These are phyloP conservation scores for Termitomyces sp. DNA, from an alignment of 768 basidiomycete genomes.

Conservation along the genomic window DNA sequence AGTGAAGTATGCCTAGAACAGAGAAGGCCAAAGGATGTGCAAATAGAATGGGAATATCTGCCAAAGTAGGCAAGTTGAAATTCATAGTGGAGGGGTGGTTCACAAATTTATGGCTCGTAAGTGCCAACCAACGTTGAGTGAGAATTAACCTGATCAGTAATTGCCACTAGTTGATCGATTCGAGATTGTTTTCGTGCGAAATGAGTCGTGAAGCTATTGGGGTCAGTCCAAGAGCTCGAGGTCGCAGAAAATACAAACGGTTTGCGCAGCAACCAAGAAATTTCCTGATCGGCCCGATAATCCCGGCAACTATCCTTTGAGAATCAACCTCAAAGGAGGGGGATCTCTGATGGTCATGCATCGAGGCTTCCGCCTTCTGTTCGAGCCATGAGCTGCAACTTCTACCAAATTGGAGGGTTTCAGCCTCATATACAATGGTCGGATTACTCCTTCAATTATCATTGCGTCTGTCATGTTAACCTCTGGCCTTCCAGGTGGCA, in stretches of 20 bases:
- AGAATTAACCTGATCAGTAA: background rate
- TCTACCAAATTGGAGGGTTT: conserved; percentile 26
- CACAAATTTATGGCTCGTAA: background rate
- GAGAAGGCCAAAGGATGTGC: background rate
- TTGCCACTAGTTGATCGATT: background rate
- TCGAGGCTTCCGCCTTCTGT: background rate
- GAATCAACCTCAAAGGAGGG: background rate
- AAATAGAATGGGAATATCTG: background rate
- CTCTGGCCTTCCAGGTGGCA: background rate
- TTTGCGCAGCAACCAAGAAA: background rate
- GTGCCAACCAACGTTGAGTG: background rate
- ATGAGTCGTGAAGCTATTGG: background rate
- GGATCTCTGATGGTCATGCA: background rate
- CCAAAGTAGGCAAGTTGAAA: background rate
- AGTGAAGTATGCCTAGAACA: conserved; percentile 5
- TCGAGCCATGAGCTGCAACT: conserved; percentile 11
- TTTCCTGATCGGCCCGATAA: background rate
- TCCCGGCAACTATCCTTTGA: background rate
- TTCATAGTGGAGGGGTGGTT: background rate
- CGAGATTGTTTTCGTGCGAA: background rate
- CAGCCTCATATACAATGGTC: conserved; percentile 22
- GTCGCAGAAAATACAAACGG: background rate
- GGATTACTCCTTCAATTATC: background rate
- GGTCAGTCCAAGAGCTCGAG: background rate
- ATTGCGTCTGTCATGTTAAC: background rate